Evolutionary conservation across 305 asterid species (phyloP).

Genomic region (Fraxinus ornus): DNA sequence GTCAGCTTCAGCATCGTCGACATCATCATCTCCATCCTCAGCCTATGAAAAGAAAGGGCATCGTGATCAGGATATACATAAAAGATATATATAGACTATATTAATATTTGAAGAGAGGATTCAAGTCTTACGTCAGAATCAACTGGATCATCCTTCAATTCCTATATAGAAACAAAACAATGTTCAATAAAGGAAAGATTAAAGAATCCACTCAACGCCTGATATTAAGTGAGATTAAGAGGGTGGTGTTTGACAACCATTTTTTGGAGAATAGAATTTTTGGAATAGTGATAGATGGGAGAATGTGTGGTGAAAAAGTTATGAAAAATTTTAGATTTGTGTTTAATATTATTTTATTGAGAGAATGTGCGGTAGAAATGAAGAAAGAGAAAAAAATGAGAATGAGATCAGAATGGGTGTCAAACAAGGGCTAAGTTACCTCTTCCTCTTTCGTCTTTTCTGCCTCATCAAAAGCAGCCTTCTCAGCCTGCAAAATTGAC

Average conservation of each 20-base stretch:
- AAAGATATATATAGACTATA: not conserved
- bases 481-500: constrained; percentile 43
- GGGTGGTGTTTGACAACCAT: too few species aligned
- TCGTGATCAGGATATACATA: not conserved
- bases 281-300: too few species aligned
- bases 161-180: constrained; percentile 40
- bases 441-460: constrained; percentile 47
- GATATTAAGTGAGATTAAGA: not conserved
- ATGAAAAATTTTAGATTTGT: too few species aligned
- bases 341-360: too few species aligned
- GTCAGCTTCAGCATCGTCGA: constrained; percentile 35
- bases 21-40: constrained; percentile 62
- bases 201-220: not conserved
- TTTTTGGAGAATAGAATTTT: too few species aligned
- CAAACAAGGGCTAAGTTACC: too few species aligned
- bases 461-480: constrained; percentile 48
- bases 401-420: too few species aligned
- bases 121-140: constrained; percentile 76
- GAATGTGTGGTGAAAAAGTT: too few species aligned
- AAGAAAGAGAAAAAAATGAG: too few species aligned
- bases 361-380: too few species aligned
- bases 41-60: constrained; percentile 42
- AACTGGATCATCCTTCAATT: constrained; percentile 61
- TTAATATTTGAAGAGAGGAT: not conserved
- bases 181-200: not conserved